A percentile compares a stretch with the other conserved stretches of the same genome.
Evolutionary conservation across 2,329 filamentous ascomycete species (phyloP).

Genomic region (Knoxdaviesia proteae): DNA sequence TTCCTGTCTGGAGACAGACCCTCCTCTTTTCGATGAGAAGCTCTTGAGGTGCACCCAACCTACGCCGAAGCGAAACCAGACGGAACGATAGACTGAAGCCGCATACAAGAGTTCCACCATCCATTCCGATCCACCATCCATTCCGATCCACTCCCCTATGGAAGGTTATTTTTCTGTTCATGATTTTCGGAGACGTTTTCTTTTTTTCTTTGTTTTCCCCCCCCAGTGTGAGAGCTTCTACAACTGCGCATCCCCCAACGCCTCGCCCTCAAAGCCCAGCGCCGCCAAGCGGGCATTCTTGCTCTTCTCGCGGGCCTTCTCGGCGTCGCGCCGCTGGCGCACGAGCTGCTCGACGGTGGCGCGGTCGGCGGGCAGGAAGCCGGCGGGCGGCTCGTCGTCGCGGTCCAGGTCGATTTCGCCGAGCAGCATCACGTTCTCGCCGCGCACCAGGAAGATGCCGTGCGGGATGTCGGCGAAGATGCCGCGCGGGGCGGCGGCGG

Average conservation of each 20-base stretch:
- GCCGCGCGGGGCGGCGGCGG: slow-evolving; percentile 11
- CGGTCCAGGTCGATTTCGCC: slow-evolving; percentile 95
- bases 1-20: too few relatives aligned
- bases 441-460: slow-evolving; percentile 78
- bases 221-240: neutral
- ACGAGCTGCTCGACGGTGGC: slow-evolving; percentile 52
- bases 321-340: slow-evolving; percentile 46
- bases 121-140: neutral
- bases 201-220: neutral
- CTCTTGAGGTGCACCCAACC: too few relatives aligned
- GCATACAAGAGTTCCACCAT: neutral
- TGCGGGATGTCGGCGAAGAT: slow-evolving; percentile 70
- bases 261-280: slow-evolving; percentile 74
- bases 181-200: neutral
- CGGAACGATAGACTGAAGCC: neutral
- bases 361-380: slow-evolving; percentile 43
- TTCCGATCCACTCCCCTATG: neutral
- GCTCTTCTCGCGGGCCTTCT: slow-evolving; percentile 54
- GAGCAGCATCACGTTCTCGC: slow-evolving; percentile 89
- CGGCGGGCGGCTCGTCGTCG: slow-evolving; percentile 61
- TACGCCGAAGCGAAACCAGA: neutral
- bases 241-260: slow-evolving; percentile 1
- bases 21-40: too few relatives aligned
- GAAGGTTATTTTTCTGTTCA: too few relatives aligned
- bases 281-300: slow-evolving; percentile 49